These are phyloP conservation scores for Lophiotrema nucula DNA, from an alignment of 495 filamentous ascomycete species.

Conservation along the genomic window DNA sequence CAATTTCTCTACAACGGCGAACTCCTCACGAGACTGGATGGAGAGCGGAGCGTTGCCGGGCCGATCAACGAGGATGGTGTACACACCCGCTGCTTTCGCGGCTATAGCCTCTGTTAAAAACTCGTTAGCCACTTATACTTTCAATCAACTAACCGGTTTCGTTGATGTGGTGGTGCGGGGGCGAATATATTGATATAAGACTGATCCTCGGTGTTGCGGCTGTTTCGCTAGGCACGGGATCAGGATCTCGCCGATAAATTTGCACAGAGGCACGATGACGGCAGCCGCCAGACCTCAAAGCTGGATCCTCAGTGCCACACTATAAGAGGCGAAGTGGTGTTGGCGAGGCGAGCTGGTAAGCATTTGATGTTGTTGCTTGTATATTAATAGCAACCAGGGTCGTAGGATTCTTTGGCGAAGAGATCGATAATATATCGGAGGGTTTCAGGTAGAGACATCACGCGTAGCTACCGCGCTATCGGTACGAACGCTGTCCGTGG, in stretches of 20 bases:
- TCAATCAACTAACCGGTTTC: no score
- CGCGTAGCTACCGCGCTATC: neutral
- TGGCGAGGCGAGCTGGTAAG: no score
- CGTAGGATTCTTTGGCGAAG: neutral
- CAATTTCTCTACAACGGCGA: conserved; percentile 23
- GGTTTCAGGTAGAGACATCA: conserved; percentile 23
- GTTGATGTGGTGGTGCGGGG: no score
- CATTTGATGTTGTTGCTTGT: no score
- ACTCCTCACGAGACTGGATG: conserved; percentile 43
- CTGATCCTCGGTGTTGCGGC: no score
- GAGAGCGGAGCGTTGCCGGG: conserved; percentile 61
- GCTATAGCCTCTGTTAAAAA: conserved; percentile 57
- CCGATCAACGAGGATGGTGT: conserved; percentile 58
- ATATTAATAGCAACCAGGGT: neutral
- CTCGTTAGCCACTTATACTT: conserved; percentile 12
- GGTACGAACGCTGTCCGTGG: conserved; percentile 2
- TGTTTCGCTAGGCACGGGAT: no score
- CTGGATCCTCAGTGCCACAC: no score
- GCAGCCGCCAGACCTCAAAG: no score
- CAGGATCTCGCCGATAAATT: no score
- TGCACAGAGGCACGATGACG: no score
- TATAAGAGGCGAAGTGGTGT: no score
- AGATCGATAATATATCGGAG: conserved; percentile 1
- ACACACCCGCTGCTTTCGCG: conserved; percentile 62
- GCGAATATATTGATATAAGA: no score